Conservation (phyloP, 176 grass and related monocot species). For the Juncus inflexus region DNA sequence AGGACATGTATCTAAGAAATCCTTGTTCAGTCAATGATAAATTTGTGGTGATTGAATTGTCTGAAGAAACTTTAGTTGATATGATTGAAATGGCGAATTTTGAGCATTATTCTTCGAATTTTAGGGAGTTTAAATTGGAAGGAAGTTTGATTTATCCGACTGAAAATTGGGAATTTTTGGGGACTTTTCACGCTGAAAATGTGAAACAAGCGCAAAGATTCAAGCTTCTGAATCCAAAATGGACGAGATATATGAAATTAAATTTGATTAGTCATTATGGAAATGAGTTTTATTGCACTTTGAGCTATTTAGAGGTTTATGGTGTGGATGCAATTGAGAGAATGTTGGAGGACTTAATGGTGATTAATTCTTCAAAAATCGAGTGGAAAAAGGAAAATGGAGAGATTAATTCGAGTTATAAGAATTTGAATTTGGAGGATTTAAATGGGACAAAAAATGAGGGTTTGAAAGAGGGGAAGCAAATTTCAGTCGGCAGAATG, state of each 20-base stretch:
- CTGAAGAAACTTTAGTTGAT: conserved; percentile 84
- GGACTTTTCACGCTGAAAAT: conserved; percentile 58
- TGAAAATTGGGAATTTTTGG: conserved; percentile 60
- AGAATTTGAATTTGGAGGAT: conserved; percentile 3
- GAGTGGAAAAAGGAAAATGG: conserved; percentile 26
- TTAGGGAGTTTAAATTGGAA: conserved; percentile 50
- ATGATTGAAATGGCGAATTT: conserved; percentile 72
- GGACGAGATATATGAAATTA: conserved; percentile 69
- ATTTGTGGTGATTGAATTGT: conserved; percentile 68
- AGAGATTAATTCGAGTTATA: conserved; percentile 4
- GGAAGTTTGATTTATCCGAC: conserved; percentile 71
- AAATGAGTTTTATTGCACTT: conserved; percentile 82
- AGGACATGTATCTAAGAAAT: conserved; percentile 83
- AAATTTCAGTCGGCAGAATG: conserved; percentile 28
- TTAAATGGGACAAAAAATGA: conserved; percentile 28
- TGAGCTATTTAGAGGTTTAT: conserved; percentile 76
- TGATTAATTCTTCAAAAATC: conserved; percentile 18
- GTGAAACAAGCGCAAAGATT: conserved; percentile 78
- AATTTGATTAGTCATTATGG: conserved; percentile 68
- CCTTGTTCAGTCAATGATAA: conserved; percentile 70
- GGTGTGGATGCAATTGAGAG: conserved; percentile 68
- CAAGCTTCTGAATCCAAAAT: conserved; percentile 53
- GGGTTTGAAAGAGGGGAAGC: conserved; percentile 25
- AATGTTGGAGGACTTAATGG: conserved; percentile 77
- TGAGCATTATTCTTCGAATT: conserved; percentile 94